Conservation (phyloP, 768 basidiomycete genomes). For the Strobilomyces confusus region DNA sequence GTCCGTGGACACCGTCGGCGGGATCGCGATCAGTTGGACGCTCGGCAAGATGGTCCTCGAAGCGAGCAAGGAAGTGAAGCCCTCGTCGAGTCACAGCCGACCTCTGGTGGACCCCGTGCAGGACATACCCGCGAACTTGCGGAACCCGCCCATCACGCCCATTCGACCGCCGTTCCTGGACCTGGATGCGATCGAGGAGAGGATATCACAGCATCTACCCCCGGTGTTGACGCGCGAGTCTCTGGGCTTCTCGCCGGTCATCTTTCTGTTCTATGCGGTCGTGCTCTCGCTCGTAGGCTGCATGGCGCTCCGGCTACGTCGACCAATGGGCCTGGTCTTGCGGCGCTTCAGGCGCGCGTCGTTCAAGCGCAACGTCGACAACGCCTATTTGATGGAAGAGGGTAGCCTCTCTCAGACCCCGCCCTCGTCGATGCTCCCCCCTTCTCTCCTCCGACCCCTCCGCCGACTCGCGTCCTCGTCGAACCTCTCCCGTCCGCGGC, state of each 20-base stretch:
- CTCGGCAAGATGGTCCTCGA: conserved; percentile 99
- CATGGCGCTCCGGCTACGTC: conserved; percentile 54
- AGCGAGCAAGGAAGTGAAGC: conserved; percentile 81
- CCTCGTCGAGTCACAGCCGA: conserved; percentile 40
- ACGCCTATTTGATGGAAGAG: conserved; percentile 48
- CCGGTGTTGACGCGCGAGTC: conserved; percentile 55
- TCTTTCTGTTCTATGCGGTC: conserved; percentile 54
- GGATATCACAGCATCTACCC: conserved; percentile 64
- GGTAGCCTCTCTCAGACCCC: conserved; percentile 12
- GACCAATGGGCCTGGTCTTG: conserved; percentile 44
- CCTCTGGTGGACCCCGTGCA: conserved; percentile 76
- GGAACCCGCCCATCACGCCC: conserved; percentile 49
- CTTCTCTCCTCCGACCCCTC: conserved; percentile 27
- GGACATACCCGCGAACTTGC: conserved; percentile 50
- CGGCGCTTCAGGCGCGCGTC: conserved; percentile 42
- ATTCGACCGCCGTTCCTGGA: conserved; percentile 62
- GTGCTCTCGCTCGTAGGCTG: conserved; percentile 41
- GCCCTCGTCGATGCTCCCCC: conserved; percentile 18
- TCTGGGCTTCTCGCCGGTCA: conserved; percentile 68
- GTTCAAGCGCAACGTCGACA: conserved; percentile 30
- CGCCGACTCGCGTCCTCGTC: conserved; percentile 26
- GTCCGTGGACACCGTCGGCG: conserved; percentile 85
- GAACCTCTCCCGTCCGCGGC: conserved; percentile 19
- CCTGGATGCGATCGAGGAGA: conserved; percentile 58
- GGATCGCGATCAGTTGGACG: conserved; percentile 96